Base-by-base conservation (phyloP, 139 green algal species). In the Haematococcus sp. region DNA sequence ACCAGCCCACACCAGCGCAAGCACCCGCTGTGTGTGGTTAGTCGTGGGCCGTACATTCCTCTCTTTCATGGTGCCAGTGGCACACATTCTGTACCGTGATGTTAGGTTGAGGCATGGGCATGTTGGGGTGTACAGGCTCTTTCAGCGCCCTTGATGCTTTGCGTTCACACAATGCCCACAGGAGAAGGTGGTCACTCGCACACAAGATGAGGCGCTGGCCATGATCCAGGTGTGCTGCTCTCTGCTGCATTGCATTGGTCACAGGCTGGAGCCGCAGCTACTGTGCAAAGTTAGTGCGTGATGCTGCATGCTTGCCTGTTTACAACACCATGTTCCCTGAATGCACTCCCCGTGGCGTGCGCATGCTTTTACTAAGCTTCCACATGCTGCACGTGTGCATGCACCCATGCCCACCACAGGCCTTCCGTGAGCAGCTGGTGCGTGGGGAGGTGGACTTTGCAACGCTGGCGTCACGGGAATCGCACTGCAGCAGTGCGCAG, bases 401-500 rank as follows among this genome's bases (percentile, higher is more conserved):
- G 40, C 40, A 11, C 40, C 7, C 40, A 11, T 49, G 40, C 40
- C 7, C 40, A 49, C 40, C 40, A 49, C 83, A 88, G 80, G 78
- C 54, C 27, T 88, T 90, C 72, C 79, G 84, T n/a, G 66, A 81
- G 33, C 78, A 84, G 66, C 70, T 97, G 17, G 79, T 80, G 2
- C 70, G 61, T 11, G 88, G 83, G 0, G 44, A 80, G 19, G 75
- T 55, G 11, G 73, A 84, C 4, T 97, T 97, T 83, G 91, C 77
- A 0, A 58, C 72, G 0, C 76, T 97, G 33, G 93, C 93, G 0
- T 76, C 67, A 0, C 63, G 60, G 27, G 93, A 97, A 70, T 91
- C 80, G 60, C 89, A 97, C 81, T 97, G 93, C 84, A 89, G 84
- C 82, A 93, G 84, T 43, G 88, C 88, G 32, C 81, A 89, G 76